Evolutionary conservation across 2,329 filamentous ascomycete genomes (phyloP).

Genomic region (Alternaria novae-zelandiae): DNA sequence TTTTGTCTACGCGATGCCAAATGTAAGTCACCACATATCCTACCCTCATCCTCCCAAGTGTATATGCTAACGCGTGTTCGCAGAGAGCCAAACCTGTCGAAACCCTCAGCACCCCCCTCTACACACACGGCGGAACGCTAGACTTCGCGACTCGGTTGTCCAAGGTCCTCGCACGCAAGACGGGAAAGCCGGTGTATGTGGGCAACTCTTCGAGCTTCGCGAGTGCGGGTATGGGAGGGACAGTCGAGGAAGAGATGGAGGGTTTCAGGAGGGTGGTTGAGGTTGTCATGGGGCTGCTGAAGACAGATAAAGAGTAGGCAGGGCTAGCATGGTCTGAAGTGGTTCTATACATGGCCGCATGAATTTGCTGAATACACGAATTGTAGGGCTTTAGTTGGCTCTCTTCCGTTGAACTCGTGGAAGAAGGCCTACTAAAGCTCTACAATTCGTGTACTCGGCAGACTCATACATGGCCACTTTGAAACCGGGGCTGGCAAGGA

Average conservation of each 20-base stretch:
- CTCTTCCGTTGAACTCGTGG: too few relatives aligned
- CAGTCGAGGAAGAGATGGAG: constrained; percentile 93
- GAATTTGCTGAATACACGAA: too few relatives aligned
- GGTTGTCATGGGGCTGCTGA: constrained; percentile 66
- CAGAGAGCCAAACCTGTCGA: constrained; percentile 56
- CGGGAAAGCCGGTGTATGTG: constrained; percentile 81
- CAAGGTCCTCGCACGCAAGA: constrained; percentile 78
- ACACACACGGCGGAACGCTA: constrained; percentile 74
- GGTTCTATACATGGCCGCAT: too few relatives aligned
- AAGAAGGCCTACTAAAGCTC: too few relatives aligned
- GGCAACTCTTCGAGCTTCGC: constrained; percentile 84
- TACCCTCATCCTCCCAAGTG: background rate
- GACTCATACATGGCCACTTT: too few relatives aligned
- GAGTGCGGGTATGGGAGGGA: constrained; percentile 75
- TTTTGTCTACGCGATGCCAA: constrained; percentile 91
- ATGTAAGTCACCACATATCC: constrained; percentile 63
- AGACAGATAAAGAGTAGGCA: constrained; percentile 10
- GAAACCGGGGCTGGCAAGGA: too few relatives aligned
- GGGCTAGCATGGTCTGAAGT: too few relatives aligned
- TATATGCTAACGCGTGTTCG: constrained; percentile 11
- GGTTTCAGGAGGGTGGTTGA: constrained; percentile 78
- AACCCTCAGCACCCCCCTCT: constrained; percentile 79
- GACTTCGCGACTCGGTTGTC: constrained; percentile 89
- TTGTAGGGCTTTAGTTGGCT: too few relatives aligned
- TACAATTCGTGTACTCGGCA: too few relatives aligned